Conservation (phyloP, 2,329 filamentous ascomycete genomes). For the Pseudopithomyces maydicus region DNA sequence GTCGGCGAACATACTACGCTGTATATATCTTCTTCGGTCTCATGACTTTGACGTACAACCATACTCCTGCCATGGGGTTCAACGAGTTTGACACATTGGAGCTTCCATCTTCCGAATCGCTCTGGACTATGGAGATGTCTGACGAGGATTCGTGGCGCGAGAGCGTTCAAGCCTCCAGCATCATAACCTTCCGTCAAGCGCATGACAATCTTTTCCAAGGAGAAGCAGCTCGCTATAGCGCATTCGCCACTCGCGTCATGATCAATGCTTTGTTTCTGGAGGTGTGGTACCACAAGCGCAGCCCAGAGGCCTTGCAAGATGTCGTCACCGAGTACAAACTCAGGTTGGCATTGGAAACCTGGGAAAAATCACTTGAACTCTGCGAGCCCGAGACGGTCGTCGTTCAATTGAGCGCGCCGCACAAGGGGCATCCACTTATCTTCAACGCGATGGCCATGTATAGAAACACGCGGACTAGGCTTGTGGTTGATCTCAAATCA, state of each 20-base stretch:
- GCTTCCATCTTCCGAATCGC: slow-evolving; percentile 87
- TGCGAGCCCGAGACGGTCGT: slow-evolving; percentile 90
- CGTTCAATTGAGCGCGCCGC: slow-evolving; percentile 88
- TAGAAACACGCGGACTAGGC: slow-evolving; percentile 86
- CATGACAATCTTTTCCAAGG: slow-evolving; percentile 96
- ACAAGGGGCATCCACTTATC: slow-evolving; percentile 93
- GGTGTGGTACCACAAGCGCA: slow-evolving; percentile 98
- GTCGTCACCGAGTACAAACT: slow-evolving; percentile 99
- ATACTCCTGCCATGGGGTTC: slow-evolving; percentile 96
- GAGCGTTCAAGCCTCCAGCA: slow-evolving; percentile 70
- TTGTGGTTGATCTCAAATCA: slow-evolving; percentile 93
- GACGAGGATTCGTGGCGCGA: slow-evolving; percentile 88
- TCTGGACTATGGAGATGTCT: slow-evolving; percentile 84
- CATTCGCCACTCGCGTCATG: slow-evolving; percentile 96
- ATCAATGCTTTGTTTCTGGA: slow-evolving; percentile 98
- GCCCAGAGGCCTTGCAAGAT: slow-evolving; percentile 94
- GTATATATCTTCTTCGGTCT: slow-evolving; percentile 99
- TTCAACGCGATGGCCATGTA: slow-evolving; percentile 99
- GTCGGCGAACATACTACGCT: slow-evolving; percentile 94
- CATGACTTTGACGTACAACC: slow-evolving; percentile 93
- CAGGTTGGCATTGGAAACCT: slow-evolving; percentile 92
- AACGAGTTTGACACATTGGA: slow-evolving; percentile 96
- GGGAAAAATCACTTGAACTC: slow-evolving; percentile 93
- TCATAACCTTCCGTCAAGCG: slow-evolving; percentile 88
- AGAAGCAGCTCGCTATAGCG: slow-evolving; percentile 87